Percentiles rank a stretch among this genome's conserved stretches.
These are phyloP conservation scores for Mucor plumbeus DNA, from an alignment of 371 early-diverging fungal genomes.

Conservation along the genomic window DNA sequence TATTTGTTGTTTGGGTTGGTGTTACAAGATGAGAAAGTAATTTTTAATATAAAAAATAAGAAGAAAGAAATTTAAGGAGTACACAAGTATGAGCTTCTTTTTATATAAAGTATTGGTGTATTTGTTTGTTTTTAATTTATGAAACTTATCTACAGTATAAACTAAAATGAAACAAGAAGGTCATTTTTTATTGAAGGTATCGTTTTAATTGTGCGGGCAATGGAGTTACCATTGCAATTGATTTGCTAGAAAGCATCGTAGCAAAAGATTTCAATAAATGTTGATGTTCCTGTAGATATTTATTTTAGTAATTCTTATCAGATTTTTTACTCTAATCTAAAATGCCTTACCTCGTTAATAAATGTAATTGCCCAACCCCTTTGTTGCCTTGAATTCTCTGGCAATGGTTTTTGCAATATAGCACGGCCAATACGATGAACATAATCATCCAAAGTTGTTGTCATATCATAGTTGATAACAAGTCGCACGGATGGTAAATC, in stretches of 20 bases:
- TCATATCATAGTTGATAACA: slow-evolving; percentile 70
- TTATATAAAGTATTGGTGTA: not conserved
- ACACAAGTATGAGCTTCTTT: not conserved
- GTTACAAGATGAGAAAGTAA: not conserved
- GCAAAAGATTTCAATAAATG: slow-evolving; percentile 54
- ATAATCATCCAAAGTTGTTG: slow-evolving; percentile 60
- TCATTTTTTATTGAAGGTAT: not conserved
- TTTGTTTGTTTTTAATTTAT: not conserved
- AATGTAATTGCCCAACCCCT: slow-evolving; percentile 64
- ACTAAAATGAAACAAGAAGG: slow-evolving; percentile 7
- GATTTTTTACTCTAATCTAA: not conserved
- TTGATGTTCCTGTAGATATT: slow-evolving; percentile 46
- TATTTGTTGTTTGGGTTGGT: slow-evolving; percentile 3
- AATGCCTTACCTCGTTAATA: slow-evolving; percentile 52
- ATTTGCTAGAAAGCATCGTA: slow-evolving; percentile 48
- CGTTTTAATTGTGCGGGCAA: slow-evolving; percentile 55
- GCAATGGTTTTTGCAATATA: slow-evolving; percentile 37
- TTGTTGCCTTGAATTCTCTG: slow-evolving; percentile 28
- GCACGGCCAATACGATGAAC: slow-evolving; percentile 66
- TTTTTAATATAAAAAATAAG: not conserved
- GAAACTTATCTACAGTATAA: not conserved
- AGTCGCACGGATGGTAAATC: slow-evolving; percentile 53
- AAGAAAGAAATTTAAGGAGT: not conserved
- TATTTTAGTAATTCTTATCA: not conserved
- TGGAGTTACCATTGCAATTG: slow-evolving; percentile 56